phyloP scores from a whole-genome alignment of 2,329 filamentous ascomycete species.

The Fusarium nematophilum region DNA sequence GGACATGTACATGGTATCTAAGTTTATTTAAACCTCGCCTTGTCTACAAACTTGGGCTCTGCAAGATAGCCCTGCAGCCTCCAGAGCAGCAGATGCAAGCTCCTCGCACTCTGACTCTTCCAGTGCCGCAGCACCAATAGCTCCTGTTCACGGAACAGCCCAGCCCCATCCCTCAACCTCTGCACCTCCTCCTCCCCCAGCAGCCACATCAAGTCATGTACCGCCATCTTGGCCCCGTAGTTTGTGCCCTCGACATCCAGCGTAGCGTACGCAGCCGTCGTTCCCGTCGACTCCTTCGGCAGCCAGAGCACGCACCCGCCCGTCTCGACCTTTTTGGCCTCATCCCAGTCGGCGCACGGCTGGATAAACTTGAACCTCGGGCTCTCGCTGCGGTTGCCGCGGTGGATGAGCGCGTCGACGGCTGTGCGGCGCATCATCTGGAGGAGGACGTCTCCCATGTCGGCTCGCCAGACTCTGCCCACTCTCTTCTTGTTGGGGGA shows the following conservation, averaged over 20 bases:
- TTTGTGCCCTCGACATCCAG: constrained; percentile 52
- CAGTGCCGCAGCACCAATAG: constrained; percentile 57
- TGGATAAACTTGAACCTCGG: constrained; percentile 52
- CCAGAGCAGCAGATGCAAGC: constrained; percentile 66
- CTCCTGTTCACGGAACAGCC: constrained; percentile 50
- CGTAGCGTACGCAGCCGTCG: constrained; percentile 56
- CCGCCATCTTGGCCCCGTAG: constrained; percentile 55
- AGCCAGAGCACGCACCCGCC: constrained; percentile 61
- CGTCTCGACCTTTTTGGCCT: constrained; percentile 52
- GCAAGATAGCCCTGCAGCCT: constrained; percentile 67
- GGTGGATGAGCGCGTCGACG: constrained; percentile 56
- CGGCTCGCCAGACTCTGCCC: constrained; percentile 52
- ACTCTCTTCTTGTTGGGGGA: constrained; percentile 5
- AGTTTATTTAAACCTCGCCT: not conserved
- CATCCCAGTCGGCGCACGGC: constrained; percentile 58
- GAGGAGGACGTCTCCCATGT: constrained; percentile 67
- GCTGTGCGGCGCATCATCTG: constrained; percentile 61
- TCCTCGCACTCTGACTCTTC: constrained; percentile 53
- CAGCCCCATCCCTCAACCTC: constrained; percentile 51
- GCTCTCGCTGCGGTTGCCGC: constrained; percentile 17
- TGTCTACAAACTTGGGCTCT: constrained; percentile 9
- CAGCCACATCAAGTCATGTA: constrained; percentile 64
- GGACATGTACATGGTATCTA: not conserved
- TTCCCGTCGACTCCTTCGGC: constrained; percentile 33
- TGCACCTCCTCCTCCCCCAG: constrained; percentile 60